phyloP scores from a whole-genome alignment of 305 asterid species.

The Rubia tinctorum region DNA sequence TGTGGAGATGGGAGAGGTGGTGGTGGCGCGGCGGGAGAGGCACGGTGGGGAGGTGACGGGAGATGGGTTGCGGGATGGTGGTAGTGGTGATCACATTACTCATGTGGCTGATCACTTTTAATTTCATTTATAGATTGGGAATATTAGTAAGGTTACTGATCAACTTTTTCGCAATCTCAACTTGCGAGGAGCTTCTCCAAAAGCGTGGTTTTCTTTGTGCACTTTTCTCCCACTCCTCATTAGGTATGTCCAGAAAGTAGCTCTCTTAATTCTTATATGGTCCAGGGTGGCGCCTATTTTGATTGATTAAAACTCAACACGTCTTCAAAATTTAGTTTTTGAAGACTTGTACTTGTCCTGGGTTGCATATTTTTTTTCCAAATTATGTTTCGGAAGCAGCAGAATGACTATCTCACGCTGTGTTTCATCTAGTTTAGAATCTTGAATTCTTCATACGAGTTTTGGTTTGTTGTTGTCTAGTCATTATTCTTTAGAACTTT shows the following conservation, averaged over 20 bases:
- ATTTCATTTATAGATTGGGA: constrained; percentile 69
- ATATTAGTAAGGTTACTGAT: constrained; percentile 96
- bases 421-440: background rate
- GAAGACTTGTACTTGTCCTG: background rate
- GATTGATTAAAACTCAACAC: background rate
- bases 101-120: constrained; percentile 16
- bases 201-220: constrained; percentile 73
- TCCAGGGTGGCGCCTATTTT: background rate
- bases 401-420: background rate
- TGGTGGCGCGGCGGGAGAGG: too few species aligned
- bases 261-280: constrained; percentile 1
- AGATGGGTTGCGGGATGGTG: too few species aligned
- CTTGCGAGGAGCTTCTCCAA: constrained; percentile 85
- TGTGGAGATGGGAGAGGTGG: too few species aligned
- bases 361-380: constrained; percentile 1
- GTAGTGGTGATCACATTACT: too few species aligned
- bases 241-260: constrained; percentile 46
- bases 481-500: background rate
- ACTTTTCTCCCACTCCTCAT: constrained; percentile 80
- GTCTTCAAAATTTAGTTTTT: background rate
- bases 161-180: constrained; percentile 62
- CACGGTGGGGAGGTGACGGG: too few species aligned
- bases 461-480: background rate
- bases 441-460: background rate
- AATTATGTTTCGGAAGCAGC: background rate